Base-by-base conservation (phyloP, 176 grass and related monocot species). In the Lolium multiflorum region DNA sequence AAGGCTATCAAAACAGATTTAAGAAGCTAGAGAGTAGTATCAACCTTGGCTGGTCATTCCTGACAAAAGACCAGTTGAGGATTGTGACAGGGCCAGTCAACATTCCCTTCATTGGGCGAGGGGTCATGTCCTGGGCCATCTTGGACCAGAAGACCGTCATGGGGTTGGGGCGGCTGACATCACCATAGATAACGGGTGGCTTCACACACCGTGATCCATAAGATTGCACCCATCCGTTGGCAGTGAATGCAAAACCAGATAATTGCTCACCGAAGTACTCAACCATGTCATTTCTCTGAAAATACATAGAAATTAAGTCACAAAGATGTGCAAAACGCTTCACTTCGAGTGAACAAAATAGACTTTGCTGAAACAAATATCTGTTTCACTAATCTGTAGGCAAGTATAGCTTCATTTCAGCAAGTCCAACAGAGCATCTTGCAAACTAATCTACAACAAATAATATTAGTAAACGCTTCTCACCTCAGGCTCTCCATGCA, bases 41-140 rank as follows among this genome's bases (percentile, higher is more conserved):
- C 70, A 46, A 98, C 93, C 93, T 98, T 62, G 96, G 93, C 79
- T 95, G 93, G 81, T 98, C 96, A 37, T 98, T 98, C 84, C 96
- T 93, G 50, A 98, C 93, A 88, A 98, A 98, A 37, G 96, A 98
- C 96, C 96, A 98, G 84, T 98, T 98, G 9, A 98, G 96, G 81
- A 98, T 98, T 80, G 96, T 98, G 46, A 98, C 96, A 1, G 96
- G 96, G 21, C 96, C 96, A 26, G 96, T 98, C 74, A 98, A n/a
- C 96, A 98, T 98, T 90, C 96, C 96, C 91, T 98, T 98, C 91
- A 98, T 95, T 56, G 96, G 96, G 35, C 91, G 96, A 63, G 96
- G 22, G 50, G 96, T 98, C 96, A 98, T 98, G 88, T 84, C 89
- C 82, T 98, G 96, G 31, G 96, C 96, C 46, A 84, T 89, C 58